Evolutionary conservation across 2,329 filamentous ascomycete species (phyloP).

Genomic region (Colletotrichum sp.): DNA sequence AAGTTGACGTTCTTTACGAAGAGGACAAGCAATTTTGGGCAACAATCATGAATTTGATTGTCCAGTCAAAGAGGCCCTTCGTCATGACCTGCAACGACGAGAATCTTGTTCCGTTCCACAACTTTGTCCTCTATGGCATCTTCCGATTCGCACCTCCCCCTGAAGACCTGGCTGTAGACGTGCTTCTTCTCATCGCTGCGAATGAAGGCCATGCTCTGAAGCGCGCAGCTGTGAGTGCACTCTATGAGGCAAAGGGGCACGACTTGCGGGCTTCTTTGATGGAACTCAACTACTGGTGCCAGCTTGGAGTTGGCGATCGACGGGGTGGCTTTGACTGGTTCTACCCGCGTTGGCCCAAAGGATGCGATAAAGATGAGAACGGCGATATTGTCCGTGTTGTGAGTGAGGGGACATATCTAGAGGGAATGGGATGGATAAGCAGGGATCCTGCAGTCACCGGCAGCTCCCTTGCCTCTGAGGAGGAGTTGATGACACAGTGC

Average conservation of each 20-base stretch:
- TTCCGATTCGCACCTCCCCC: constrained; percentile 76
- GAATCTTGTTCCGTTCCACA: constrained; percentile 75
- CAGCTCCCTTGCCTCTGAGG: constrained; percentile 52
- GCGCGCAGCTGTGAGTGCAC: constrained; percentile 67
- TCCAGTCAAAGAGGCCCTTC: constrained; percentile 87
- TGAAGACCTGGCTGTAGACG: constrained; percentile 73
- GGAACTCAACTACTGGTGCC: constrained; percentile 96
- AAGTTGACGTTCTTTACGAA: constrained; percentile 92
- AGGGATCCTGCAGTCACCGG: constrained; percentile 58
- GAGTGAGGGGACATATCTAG: constrained; percentile 79
- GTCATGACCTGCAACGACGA: constrained; percentile 97
- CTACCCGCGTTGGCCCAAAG: constrained; percentile 76
- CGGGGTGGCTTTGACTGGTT: constrained; percentile 92
- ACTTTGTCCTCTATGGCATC: constrained; percentile 82
- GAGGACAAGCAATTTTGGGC: constrained; percentile 96
- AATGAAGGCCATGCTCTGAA: constrained; percentile 85
- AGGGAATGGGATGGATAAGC: constrained; percentile 79
- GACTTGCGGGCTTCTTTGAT: constrained; percentile 84
- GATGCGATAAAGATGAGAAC: constrained; percentile 70
- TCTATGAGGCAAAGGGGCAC: constrained; percentile 72
- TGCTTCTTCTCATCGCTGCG: constrained; percentile 82
- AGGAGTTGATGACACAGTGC: constrained; percentile 68
- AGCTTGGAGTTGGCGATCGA: constrained; percentile 90
- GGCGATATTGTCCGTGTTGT: constrained; percentile 77
- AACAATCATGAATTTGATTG: constrained; percentile 78